These are phyloP conservation scores for Phytopythium cucurbitacearum DNA, from an alignment of 352 stramenopile species.

Conservation along the genomic window DNA sequence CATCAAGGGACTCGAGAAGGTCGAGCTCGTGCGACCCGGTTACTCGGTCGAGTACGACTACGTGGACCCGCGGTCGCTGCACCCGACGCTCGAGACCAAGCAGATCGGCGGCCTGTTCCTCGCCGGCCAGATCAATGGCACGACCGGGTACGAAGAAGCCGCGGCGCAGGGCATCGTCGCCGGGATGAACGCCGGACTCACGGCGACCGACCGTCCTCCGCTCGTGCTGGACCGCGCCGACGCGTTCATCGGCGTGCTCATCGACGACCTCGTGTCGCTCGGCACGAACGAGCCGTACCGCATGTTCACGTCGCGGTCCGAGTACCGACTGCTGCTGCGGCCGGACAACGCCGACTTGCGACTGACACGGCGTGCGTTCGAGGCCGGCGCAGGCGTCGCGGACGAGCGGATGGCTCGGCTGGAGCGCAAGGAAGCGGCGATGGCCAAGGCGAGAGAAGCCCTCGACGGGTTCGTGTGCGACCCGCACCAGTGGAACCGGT, in stretches of 20 bases:
- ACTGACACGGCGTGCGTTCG: slow-evolving; percentile 91
- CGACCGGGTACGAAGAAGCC: slow-evolving; percentile 99
- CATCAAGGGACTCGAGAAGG: slow-evolving; percentile 95
- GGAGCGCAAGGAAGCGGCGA: slow-evolving; percentile 76
- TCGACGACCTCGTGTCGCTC: slow-evolving; percentile 97
- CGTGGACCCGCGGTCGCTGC: slow-evolving; percentile 92
- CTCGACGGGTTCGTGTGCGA: slow-evolving; percentile 61
- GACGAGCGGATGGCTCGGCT: slow-evolving; percentile 78
- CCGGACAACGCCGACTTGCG: slow-evolving; percentile 97
- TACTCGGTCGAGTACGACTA: slow-evolving; percentile 99
- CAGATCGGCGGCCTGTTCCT: slow-evolving; percentile 91
- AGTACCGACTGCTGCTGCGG: slow-evolving; percentile 86
- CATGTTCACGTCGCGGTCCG: slow-evolving; percentile 98
- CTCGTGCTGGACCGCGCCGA: slow-evolving; percentile 94
- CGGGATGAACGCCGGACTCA: slow-evolving; percentile 93
- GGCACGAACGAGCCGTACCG: slow-evolving; percentile 97
- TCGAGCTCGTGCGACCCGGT: slow-evolving; percentile 93
- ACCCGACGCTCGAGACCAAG: slow-evolving; percentile 95
- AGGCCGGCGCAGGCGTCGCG: slow-evolving; percentile 69
- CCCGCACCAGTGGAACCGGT: slow-evolving; percentile 80
- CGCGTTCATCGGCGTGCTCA: slow-evolving; percentile 97
- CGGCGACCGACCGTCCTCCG: slow-evolving; percentile 44
- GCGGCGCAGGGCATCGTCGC: slow-evolving; percentile 97
- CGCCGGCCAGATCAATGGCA: slow-evolving; percentile 98
- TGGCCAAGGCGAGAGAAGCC: slow-evolving; percentile 42